Evolutionary conservation across 2,329 filamentous ascomycete species (phyloP), one percentile per base, ranked within the genome.

Genomic region (Penicillium hordei): DNA sequence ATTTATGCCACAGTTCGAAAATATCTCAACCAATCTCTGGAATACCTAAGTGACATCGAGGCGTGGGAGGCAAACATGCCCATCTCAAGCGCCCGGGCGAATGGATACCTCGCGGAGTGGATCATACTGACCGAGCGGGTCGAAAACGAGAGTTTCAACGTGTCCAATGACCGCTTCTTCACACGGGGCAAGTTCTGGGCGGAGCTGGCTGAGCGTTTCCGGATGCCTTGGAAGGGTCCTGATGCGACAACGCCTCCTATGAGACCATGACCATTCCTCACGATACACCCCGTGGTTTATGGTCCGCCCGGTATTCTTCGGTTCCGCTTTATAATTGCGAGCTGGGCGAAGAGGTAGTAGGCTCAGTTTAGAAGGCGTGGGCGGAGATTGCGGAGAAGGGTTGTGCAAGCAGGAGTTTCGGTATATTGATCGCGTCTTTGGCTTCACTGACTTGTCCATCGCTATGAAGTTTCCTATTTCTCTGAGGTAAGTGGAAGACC

Each of bases 131-230:
- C 72, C 1, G 72, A 74, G 0, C 67, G 67, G 5, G 74, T 77
- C 9, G 68, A 64, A 51, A 75, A 82, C 58, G 67, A 83, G 63
- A 76, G 73, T 17, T 83, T 83, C 69, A 84, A 84, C 58, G 76
- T 77, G 0, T 68, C 68, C 33, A 81, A 85, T 50, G 77, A 75
- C 5, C 74, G 70, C 15, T 69, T 72, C 0, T 77, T 82, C 21
- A 78, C 76, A 1, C 82, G 78, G 76, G 78, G 78, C 1, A 72
- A 75, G 25, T 76, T 82, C 56, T 83, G 78, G 77, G 75, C 77
- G 0, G 75, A 77, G 59, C 67, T 82, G 15, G 79, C 79, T 0
- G 65, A 67, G 4, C 79, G 78, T 74, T 82, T 79, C 64, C 72
- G 73, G 0, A 69, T 79, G 0, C 63, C 70, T 13, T 78, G 76